Conservation (phyloP, 2,329 filamentous ascomycete genomes). For the Alternaria arbusti region DNA sequence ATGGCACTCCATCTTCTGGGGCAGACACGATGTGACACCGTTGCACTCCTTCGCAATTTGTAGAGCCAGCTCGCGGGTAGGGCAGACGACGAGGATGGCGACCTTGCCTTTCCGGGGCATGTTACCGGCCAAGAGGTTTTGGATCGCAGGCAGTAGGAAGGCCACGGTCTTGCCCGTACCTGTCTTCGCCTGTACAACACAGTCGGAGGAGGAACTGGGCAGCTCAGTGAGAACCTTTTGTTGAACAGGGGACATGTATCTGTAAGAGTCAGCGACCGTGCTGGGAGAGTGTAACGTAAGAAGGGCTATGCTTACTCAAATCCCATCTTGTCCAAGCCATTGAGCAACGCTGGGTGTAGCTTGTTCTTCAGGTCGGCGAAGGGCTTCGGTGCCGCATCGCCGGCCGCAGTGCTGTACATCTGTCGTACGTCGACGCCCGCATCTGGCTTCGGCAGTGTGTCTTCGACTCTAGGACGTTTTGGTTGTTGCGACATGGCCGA, state of each 20-base stretch:
- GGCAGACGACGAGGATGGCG: slow-evolving; percentile 56
- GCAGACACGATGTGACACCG: slow-evolving; percentile 51
- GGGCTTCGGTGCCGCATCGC: slow-evolving; percentile 29
- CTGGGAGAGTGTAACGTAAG: not conserved
- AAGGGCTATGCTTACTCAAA: slow-evolving; percentile 39
- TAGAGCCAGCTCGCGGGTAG: slow-evolving; percentile 57
- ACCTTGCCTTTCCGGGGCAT: slow-evolving; percentile 47
- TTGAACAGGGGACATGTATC: slow-evolving; percentile 61
- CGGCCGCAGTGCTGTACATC: slow-evolving; percentile 32
- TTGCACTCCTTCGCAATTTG: slow-evolving; percentile 58
- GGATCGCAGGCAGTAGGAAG: slow-evolving; percentile 56
- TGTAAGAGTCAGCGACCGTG: slow-evolving; percentile 22
- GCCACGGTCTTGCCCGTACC: slow-evolving; percentile 60
- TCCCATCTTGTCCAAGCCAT: slow-evolving; percentile 45
- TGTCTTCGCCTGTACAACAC: slow-evolving; percentile 61
- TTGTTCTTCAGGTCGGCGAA: slow-evolving; percentile 36
- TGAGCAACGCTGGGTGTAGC: slow-evolving; percentile 36
- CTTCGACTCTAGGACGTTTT: slow-evolving; percentile 30
- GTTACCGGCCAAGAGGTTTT: slow-evolving; percentile 51
- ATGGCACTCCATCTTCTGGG: slow-evolving; percentile 51
- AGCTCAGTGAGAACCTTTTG: slow-evolving; percentile 60
- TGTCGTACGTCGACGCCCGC: slow-evolving; percentile 28
- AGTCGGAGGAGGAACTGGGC: slow-evolving; percentile 57
- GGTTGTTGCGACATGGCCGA: slow-evolving; percentile 28
- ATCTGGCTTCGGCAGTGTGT: slow-evolving; percentile 8